Conservation (phyloP, 495 filamentous ascomycete genomes). For the Penicillium psychrofluorescens region DNA sequence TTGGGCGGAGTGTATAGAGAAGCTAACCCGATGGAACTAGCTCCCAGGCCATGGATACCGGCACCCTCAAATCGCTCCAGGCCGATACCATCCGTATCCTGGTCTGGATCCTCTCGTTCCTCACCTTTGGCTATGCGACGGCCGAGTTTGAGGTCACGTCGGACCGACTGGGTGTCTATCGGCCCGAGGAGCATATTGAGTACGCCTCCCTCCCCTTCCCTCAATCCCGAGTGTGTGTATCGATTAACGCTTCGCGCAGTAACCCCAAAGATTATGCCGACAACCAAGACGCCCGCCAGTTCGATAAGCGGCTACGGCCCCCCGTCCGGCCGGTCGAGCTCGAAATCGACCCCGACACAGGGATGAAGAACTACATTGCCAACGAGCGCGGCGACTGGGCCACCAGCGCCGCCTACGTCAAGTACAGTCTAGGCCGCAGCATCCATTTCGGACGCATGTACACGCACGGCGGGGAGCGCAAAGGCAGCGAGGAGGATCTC, state of each 20-base stretch:
- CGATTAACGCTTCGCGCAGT: constrained; percentile 12
- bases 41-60: constrained; percentile 87
- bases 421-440: constrained; percentile 71
- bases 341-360: constrained; percentile 73
- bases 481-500: constrained; percentile 76
- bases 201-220: constrained; percentile 12
- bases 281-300: constrained; percentile 75
- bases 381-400: constrained; percentile 82
- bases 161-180: constrained; percentile 83
- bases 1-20: background rate
- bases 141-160: constrained; percentile 93
- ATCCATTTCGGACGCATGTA: constrained; percentile 90
- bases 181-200: constrained; percentile 92
- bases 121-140: constrained; percentile 94
- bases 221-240: background rate
- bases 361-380: constrained; percentile 99
- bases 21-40: constrained; percentile 27
- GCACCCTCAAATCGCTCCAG: constrained; percentile 80
- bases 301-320: constrained; percentile 72
- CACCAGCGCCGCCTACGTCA: constrained; percentile 84
- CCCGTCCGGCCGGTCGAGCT: constrained; percentile 71
- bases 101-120: constrained; percentile 85
- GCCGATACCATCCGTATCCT: constrained; percentile 86
- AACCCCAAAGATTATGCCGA: constrained; percentile 92
- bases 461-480: constrained; percentile 55